These are phyloP conservation scores for Rhodotorula sp. DNA, from an alignment of 1,284 basidiomycete genomes.

Conservation along the genomic window DNA sequence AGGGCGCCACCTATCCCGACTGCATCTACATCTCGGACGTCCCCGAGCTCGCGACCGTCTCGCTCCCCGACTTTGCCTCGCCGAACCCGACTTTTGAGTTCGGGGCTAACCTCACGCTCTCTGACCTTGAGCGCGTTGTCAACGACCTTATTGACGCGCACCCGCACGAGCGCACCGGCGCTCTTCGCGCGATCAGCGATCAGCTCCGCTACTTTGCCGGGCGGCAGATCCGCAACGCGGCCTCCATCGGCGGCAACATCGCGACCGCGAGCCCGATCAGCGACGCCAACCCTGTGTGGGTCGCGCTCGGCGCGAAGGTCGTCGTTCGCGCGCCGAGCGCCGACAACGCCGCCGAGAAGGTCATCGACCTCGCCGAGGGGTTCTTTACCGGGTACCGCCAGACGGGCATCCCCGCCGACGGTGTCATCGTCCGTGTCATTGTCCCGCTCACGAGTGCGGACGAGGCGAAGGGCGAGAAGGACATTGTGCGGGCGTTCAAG, in stretches of 20 bases:
- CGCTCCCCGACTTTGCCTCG: slow-evolving; percentile 15
- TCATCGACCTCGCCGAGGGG: slow-evolving; percentile 38
- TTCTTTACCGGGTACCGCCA: slow-evolving; percentile 52
- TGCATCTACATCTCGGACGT: slow-evolving; percentile 45
- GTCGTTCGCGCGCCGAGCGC: slow-evolving; percentile 42
- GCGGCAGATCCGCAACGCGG: slow-evolving; percentile 52
- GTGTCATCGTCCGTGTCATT: slow-evolving; percentile 47
- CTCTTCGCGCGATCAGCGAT: slow-evolving; percentile 40
- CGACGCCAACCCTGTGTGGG: slow-evolving; percentile 53
- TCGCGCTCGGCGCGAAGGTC: slow-evolving; percentile 46
- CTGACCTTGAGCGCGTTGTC: slow-evolving; percentile 41
- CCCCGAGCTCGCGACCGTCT: slow-evolving; percentile 28
- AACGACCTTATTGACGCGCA: slow-evolving; percentile 28
- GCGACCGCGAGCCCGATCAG: slow-evolving; percentile 52
- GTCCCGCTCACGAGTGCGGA: slow-evolving; percentile 34
- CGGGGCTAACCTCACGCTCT: slow-evolving; percentile 48
- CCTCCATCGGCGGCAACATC: slow-evolving; percentile 51
- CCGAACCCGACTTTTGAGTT: slow-evolving; percentile 41
- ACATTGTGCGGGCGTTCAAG: slow-evolving; percentile 51
- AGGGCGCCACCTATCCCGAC: slow-evolving; percentile 31
- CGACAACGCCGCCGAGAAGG: slow-evolving; percentile 22
- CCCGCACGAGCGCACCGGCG: slow-evolving; percentile 19
- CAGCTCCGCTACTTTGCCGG: slow-evolving; percentile 50
- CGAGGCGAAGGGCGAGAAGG: slow-evolving; percentile 29
- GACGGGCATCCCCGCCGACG: slow-evolving; percentile 49